Percentiles rank a stretch among this genome's conserved stretches.
phyloP scores from a whole-genome alignment of 2,329 filamentous ascomycete species.

The Colletotrichum echinochloae region DNA sequence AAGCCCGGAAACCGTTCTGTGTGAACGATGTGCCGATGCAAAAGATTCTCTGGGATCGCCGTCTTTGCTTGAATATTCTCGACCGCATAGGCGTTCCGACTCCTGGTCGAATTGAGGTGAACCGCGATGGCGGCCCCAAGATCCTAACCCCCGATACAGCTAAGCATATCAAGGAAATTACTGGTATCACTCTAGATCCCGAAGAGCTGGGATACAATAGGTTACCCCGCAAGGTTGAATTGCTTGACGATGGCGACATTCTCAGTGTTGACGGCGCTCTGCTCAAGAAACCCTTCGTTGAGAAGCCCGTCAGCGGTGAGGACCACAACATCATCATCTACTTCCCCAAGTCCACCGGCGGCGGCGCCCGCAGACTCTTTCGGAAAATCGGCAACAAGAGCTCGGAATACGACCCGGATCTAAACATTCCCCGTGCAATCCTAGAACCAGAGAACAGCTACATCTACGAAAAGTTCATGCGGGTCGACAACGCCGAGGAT shows the following conservation, averaged over 20 bases:
- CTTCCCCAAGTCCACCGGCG: conserved; percentile 87
- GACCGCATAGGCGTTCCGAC: conserved; percentile 92
- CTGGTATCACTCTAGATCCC: conserved; percentile 79
- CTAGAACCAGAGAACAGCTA: conserved; percentile 86
- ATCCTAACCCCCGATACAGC: conserved; percentile 83
- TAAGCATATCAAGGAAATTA: conserved; percentile 82
- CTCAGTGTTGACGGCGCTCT: conserved; percentile 86
- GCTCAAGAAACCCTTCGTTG: conserved; percentile 94
- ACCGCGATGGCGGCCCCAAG: conserved; percentile 88
- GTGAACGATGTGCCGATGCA: conserved; percentile 99
- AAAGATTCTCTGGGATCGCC: conserved; percentile 94
- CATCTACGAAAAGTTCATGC: conserved; percentile 97
- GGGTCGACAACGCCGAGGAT: conserved; percentile 96
- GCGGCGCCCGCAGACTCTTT: conserved; percentile 92
- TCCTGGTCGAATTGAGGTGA: conserved; percentile 89
- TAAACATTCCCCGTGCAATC: conserved; percentile 83
- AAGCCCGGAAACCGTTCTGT: conserved; percentile 93
- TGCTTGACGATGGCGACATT: conserved; percentile 91
- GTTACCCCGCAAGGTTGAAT: conserved; percentile 76
- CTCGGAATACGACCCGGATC: conserved; percentile 87
- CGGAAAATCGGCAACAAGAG: conserved; percentile 99
- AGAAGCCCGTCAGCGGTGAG: conserved; percentile 98
- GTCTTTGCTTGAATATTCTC: conserved; percentile 87
- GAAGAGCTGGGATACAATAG: conserved; percentile 67
- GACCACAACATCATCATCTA: conserved; percentile 99